Base-by-base conservation (phyloP, 768 basidiomycete species). In the Lactarius sanguifluus region DNA sequence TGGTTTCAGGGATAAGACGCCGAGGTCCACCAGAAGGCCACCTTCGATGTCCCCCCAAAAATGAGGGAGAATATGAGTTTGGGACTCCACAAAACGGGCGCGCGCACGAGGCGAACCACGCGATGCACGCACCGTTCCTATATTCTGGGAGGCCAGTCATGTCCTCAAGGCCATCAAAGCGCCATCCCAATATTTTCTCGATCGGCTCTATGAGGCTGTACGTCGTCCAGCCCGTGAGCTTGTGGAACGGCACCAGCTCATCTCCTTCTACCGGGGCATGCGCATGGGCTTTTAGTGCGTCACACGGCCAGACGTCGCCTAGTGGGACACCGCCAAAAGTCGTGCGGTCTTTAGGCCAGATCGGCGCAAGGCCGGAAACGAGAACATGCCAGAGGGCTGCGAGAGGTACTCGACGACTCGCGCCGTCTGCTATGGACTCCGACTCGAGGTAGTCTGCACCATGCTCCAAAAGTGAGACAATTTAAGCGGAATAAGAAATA, bases 61-160 rank as follows among this genome's bases (percentile, higher is more conserved):
- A 59, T 23, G 54, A 45, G 23, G 23, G 50, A 45, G 23, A 18
- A 64, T 45, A 56, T 28, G 38, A 43, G 60, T 73, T 13, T 54
- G 18, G 5, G 28, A 32, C 59, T 56, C 57, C 45, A 45, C 62
- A 71, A 20, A 18, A 45, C 18, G 52, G 56, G 61, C 36, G 38
- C 10, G 50, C 36, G 40, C 57, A 60, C 64, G 57, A 56, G 63
- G 69, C 62, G 34, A 36, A 20, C 34, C 69, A 59, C 34, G 45
- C 64, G 57, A 62, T 50, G n/a, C 45, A 65, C 64, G 54, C 58
- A 88, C 94, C 96, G 70, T 97, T 97, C 52, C 96, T 86, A 77
- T 98, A 98, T 77, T 98, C 96, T 0, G 96, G 95, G 38, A 98
- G 77, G 2, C 96, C 96, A 0, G 95, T 97, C 85, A 95, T 85